Evolutionary conservation across 495 filamentous ascomycete species (phyloP), one percentile per base, ranked within the genome.

Genomic region (Corynascus novoguineensis): DNA sequence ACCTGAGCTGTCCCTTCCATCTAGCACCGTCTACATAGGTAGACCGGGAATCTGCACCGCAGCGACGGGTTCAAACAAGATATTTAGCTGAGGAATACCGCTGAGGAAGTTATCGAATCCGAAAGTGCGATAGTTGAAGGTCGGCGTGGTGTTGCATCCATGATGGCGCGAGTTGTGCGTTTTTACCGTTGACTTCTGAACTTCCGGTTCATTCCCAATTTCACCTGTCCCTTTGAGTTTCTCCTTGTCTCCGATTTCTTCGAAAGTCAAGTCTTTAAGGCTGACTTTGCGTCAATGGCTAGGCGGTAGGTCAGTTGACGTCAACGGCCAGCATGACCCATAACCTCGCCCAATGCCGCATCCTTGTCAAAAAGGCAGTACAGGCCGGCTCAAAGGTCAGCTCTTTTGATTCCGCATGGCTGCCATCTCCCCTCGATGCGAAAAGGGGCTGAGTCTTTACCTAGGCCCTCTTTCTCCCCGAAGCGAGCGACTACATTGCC

Each of bases 251-350:
- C n/a, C n/a, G n/a, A n/a, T n/a, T n/a, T n/a, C n/a, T n/a, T n/a
- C n/a, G n/a, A n/a, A n/a, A n/a, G n/a, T n/a, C n/a, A n/a, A 15
- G 29, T 15, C 7, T 2, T 25, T 22, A 1, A 6, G 5, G 14
- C 49, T 52, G 22, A 40, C 34, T 5, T 8, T 11, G 5, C 19
- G 22, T 3, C 6, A 2, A 27, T 1, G 4, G 22, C 14, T 46
- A 95, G 90, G 90, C 90, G 41, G 80, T 96, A 27, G 90, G 90
- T 25, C 90, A 96, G 71, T 74, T 96, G 65, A 92, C 90, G 70
- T 89, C 89, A 25, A 92, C 88, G 59, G 80, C 86, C 46, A 86
- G 78, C 66, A 86, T 93, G 78, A 71, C 81, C 57, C 78, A 88
- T 64, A 96, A 96, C 67, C 82, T 95, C 22, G 67, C 75, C 27